phyloP scores from a whole-genome alignment of 2,329 filamentous ascomycete species.

The Trichoderma sp. region DNA sequence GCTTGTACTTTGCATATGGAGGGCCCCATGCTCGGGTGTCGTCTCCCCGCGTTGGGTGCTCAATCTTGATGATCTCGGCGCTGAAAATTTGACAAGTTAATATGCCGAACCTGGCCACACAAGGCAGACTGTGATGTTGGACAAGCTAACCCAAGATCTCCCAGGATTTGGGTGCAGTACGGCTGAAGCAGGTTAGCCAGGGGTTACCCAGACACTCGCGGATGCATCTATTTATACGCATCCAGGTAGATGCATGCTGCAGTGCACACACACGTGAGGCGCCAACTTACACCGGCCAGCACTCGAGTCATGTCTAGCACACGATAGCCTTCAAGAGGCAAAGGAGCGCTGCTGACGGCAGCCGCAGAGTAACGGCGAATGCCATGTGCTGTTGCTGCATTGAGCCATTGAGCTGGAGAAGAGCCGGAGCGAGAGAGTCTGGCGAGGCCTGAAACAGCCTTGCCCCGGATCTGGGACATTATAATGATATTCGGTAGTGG shows the following conservation, averaged over 20 bases:
- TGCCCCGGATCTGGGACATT: constrained; percentile 9
- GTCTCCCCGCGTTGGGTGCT: constrained; percentile 86
- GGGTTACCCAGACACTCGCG: neutral
- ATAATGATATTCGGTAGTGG: neutral
- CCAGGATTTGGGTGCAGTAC: constrained; percentile 95
- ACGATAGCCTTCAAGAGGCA: constrained; percentile 78
- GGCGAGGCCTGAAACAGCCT: neutral
- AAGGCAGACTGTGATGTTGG: neutral
- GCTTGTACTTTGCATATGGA: constrained; percentile 77
- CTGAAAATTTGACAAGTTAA: constrained; percentile 41
- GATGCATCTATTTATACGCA: neutral
- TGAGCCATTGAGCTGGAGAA: neutral
- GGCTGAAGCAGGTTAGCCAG: constrained; percentile 54
- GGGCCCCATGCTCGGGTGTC: constrained; percentile 97
- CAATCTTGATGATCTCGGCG: constrained; percentile 95
- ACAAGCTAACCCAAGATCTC: constrained; percentile 75
- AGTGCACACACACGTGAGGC: neutral
- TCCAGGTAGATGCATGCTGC: neutral
- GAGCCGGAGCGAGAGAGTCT: constrained; percentile 18
- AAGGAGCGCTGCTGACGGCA: constrained; percentile 28
- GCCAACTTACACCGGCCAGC: constrained; percentile 73
- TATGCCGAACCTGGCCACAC: neutral
- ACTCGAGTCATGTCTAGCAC: constrained; percentile 97
- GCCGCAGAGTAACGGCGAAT: constrained; percentile 32
- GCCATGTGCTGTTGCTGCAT: constrained; percentile 17